Evolutionary conservation across 1,284 basidiomycete species (phyloP).

Genomic region (Pseudozyma sp.): DNA sequence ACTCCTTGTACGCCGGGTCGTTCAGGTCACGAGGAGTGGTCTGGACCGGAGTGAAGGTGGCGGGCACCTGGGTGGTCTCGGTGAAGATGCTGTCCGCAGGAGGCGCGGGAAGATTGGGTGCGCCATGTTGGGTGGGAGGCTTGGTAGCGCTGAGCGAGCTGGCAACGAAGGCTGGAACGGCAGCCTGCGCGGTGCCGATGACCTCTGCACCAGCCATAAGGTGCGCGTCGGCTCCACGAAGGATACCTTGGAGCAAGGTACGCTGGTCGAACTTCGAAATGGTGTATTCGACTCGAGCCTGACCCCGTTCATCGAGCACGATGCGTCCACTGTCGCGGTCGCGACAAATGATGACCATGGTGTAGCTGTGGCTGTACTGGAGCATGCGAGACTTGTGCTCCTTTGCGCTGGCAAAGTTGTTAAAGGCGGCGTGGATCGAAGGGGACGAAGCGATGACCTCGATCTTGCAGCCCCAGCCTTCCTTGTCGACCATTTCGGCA

Average conservation of each 20-base stretch:
- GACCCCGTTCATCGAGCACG: constrained; percentile 67
- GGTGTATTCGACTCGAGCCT: constrained; percentile 69
- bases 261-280: constrained; percentile 69
- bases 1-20: constrained; percentile 60
- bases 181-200: constrained; percentile 68
- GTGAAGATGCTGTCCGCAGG: constrained; percentile 36
- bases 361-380: constrained; percentile 65
- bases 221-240: constrained; percentile 69
- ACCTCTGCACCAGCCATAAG: constrained; percentile 70
- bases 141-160: constrained; percentile 12
- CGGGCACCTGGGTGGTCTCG: constrained; percentile 59
- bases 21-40: constrained; percentile 56
- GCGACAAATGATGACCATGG: constrained; percentile 65
- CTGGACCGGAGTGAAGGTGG: constrained; percentile 53
- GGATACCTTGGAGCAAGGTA: constrained; percentile 68
- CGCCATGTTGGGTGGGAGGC: constrained; percentile 12
- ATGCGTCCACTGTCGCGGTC: constrained; percentile 69
- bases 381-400: constrained; percentile 69
- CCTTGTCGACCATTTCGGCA: constrained; percentile 59
- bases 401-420: constrained; percentile 65
- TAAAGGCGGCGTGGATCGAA: constrained; percentile 65
- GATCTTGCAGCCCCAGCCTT: constrained; percentile 70
- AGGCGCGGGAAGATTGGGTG: constrained; percentile 15
- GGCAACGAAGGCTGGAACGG: constrained; percentile 53
- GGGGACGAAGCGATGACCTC: constrained; percentile 71